phyloP scores from a whole-genome alignment of 2,329 filamentous ascomycete species.

The Cordyceps militaris region DNA sequence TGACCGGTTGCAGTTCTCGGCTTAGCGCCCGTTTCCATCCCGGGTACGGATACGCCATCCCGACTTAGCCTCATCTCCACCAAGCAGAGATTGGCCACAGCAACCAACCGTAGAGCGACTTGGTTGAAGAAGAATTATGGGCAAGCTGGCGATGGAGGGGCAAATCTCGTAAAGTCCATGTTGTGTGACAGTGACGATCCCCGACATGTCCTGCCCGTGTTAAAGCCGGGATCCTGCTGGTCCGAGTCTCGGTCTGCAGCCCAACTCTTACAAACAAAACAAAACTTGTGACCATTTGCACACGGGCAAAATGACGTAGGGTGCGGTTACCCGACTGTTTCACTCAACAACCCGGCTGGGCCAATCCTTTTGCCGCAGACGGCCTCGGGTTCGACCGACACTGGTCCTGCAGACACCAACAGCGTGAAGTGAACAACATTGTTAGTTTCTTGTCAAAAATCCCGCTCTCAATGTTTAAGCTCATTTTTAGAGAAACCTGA shows the following conservation, averaged over 20 bases:
- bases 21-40: background rate
- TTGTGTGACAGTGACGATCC: background rate
- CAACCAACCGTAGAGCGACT: background rate
- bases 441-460: too few species aligned
- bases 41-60: background rate
- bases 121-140: background rate
- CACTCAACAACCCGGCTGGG: too few species aligned
- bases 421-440: too few species aligned
- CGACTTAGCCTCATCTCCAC: conserved; percentile 1
- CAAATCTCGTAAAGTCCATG: background rate
- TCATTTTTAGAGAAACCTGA: too few species aligned
- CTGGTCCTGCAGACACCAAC: too few species aligned
- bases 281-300: background rate
- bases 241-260: background rate
- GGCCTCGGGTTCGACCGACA: too few species aligned
- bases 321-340: too few species aligned
- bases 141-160: background rate
- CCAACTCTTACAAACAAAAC: background rate
- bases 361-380: too few species aligned
- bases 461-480: too few species aligned
- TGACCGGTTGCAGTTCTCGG: background rate
- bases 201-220: background rate
- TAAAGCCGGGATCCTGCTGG: background rate
- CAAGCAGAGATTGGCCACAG: background rate
- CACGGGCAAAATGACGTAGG: background rate